phyloP scores from a whole-genome alignment of 1,284 basidiomycete genomes.

The Entoloma clypeatum region DNA sequence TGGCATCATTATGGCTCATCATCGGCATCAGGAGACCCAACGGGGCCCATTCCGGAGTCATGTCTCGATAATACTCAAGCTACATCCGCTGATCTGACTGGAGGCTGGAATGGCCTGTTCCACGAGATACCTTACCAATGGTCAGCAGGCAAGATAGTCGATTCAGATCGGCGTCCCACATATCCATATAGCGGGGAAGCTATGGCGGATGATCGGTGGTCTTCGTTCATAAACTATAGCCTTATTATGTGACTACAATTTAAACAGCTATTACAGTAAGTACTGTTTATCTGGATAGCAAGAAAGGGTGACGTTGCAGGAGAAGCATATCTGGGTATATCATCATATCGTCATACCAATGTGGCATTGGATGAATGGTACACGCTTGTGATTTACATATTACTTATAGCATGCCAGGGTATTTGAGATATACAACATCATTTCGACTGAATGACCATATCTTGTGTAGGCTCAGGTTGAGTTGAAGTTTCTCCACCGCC shows the following conservation, averaged over 20 bases:
- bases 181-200: constrained; percentile 16
- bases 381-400: too few relatives aligned
- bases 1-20: too few relatives aligned
- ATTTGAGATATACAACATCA: neutral
- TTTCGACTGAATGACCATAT: constrained; percentile 11
- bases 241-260: constrained; percentile 20
- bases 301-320: too few relatives aligned
- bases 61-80: constrained; percentile 11
- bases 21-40: neutral
- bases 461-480: constrained; percentile 12
- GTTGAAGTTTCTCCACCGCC: constrained; percentile 1
- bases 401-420: too few relatives aligned
- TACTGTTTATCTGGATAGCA: too few relatives aligned
- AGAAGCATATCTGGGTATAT: too few relatives aligned
- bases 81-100: constrained; percentile 26
- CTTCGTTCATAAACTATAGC: constrained; percentile 35
- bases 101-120: constrained; percentile 36
- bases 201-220: constrained; percentile 39
- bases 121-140: constrained; percentile 33
- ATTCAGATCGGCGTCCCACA: constrained; percentile 1
- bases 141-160: constrained; percentile 8
- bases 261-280: neutral
- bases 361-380: too few relatives aligned
- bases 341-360: too few relatives aligned
- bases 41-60: too few relatives aligned